These are phyloP conservation scores for Penicillium lagena DNA, from an alignment of 495 filamentous ascomycete species.

Conservation along the genomic window DNA sequence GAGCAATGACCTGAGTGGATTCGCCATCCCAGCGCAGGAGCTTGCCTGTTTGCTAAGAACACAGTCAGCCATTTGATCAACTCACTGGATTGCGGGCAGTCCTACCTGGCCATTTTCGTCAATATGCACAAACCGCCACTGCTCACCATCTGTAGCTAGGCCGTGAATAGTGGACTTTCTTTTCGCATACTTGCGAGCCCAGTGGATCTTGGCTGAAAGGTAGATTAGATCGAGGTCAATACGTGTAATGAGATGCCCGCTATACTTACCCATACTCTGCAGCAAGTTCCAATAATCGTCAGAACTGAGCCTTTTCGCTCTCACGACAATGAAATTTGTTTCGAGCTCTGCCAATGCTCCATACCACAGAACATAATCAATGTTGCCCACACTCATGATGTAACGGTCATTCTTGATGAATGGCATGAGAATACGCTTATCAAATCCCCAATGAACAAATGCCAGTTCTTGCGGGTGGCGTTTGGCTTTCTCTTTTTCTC, in stretches of 20 bases:
- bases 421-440: conserved; percentile 1
- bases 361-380: not conserved
- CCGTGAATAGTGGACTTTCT: not conserved
- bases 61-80: too few relatives aligned
- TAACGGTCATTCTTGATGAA: not conserved
- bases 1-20: too few relatives aligned
- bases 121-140: not conserved
- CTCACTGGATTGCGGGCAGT: not conserved
- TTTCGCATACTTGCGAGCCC: not conserved
- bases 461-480: not conserved
- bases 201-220: not conserved
- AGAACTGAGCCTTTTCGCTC: not conserved
- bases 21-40: too few relatives aligned
- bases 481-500: not conserved
- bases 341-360: not conserved
- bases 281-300: not conserved
- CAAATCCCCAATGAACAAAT: not conserved
- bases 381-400: not conserved
- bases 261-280: not conserved
- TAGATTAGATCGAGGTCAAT: not conserved
- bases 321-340: not conserved
- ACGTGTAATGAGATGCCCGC: not conserved
- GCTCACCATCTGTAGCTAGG: not conserved
- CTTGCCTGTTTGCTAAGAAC: too few relatives aligned
- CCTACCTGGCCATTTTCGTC: not conserved